Base-by-base conservation (phyloP, 2,329 filamentous ascomycete genomes). In the Teratosphaeria epicoccoides region DNA sequence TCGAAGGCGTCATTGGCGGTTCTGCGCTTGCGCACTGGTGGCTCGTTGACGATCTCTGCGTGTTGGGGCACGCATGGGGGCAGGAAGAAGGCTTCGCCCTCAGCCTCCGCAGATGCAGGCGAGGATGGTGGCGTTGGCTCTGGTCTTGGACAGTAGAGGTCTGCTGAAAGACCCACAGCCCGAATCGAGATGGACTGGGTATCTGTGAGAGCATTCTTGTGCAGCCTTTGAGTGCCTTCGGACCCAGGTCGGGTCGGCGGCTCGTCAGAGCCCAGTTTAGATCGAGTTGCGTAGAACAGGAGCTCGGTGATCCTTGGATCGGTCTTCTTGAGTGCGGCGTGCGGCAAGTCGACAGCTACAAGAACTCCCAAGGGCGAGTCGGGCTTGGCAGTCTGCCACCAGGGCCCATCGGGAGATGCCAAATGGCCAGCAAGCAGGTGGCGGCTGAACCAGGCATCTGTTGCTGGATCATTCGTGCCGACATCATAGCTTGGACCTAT, bases 1-100 rank as follows among this genome's bases (percentile, higher is more conserved):
- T 77, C 72, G 48, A 78, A 76, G 3, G 76, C 61, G 28, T 72
- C 68, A 6, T 60, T 62, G 12, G 68, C 60, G 22, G 66, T 68
- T 49, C 70, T 72, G 14, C 73, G 68, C 57, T 75, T 77, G 10
- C 65, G 61, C 0, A 63, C 53, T 0, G 61, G 60, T 4, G 61
- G 54, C 6, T 61, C 52, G 49, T 65, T 56, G 24, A 63, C 51
- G 9, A 58, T 49, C 29, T 61, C 58, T 7, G 53, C 25, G 7
- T 50, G 24, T 12, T 45, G 7, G 10, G 43, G 22, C 22, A 23
- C 44, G 2, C 49, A 43, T 3, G 20, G 44, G 9, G 58, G 62
- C 40, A 64, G 54, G 55, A 61, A 66, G 1, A 52, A 55, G 6
- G 55, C 61, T 43, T 61, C 55, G 22, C 54, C 49, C 1, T 53